Percentiles rank a stretch among this genome's conserved stretches.
These are phyloP conservation scores for Euphorbia neoarborescens DNA, from an alignment of 441 rosid species.

Conservation along the genomic window DNA sequence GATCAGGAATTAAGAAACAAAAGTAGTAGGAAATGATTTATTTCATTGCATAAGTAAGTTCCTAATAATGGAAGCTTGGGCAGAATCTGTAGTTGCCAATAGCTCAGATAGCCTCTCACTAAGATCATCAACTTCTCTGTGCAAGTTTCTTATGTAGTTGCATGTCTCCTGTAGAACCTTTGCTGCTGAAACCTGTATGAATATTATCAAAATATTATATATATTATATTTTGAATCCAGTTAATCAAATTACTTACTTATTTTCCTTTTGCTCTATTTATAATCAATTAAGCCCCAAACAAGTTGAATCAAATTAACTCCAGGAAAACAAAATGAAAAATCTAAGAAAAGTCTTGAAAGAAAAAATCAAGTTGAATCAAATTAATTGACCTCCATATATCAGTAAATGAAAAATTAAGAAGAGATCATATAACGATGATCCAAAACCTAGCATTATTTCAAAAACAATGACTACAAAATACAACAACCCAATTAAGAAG, in stretches of 20 bases:
- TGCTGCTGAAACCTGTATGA: slow-evolving; percentile 56
- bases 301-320: too few relatives aligned
- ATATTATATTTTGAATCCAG: neutral
- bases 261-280: neutral
- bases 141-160: slow-evolving; percentile 73
- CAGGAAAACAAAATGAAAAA: neutral
- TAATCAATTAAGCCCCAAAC: neutral
- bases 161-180: slow-evolving; percentile 77
- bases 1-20: neutral
- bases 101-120: slow-evolving; percentile 76
- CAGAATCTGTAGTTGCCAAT: slow-evolving; percentile 60
- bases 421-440: too few relatives aligned
- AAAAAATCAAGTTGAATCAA: too few relatives aligned
- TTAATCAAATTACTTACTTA: neutral
- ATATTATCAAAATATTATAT: neutral
- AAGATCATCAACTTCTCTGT: slow-evolving; percentile 72
- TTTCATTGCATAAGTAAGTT: slow-evolving; percentile 46
- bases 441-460: too few relatives aligned
- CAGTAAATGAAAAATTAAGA: too few relatives aligned
- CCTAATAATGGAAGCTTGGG: slow-evolving; percentile 69
- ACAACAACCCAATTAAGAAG: too few relatives aligned
- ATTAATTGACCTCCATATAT: too few relatives aligned
- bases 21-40: neutral
- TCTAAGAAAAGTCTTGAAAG: too few relatives aligned
- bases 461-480: too few relatives aligned